Conservation (phyloP, 305 asterid species). For the Fraxinus latifolia region DNA sequence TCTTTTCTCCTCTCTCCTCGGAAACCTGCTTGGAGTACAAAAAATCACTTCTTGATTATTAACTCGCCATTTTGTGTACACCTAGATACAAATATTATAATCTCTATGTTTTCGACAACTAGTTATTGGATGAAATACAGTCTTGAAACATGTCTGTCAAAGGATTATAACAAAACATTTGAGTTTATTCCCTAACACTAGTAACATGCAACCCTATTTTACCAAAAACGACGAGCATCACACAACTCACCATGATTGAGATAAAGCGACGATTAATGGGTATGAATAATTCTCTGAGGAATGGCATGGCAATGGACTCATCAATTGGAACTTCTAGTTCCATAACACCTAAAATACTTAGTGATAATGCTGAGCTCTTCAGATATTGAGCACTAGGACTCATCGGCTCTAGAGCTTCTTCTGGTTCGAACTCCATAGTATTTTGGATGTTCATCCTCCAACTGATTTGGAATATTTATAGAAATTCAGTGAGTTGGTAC, state of each 20-base stretch:
- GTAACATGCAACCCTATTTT: background rate
- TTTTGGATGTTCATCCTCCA: background rate
- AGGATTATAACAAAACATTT: background rate
- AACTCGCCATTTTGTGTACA: background rate
- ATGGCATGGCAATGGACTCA: conserved; percentile 32
- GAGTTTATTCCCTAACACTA: background rate
- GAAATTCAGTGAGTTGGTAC: background rate
- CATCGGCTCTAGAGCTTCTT: conserved; percentile 37
- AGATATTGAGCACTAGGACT: conserved; percentile 63
- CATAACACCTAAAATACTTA: conserved; percentile 48
- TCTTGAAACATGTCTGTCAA: background rate
- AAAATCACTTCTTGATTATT: background rate
- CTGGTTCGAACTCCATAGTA: conserved; percentile 34
- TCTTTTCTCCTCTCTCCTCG: conserved; percentile 36
- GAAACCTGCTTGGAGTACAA: conserved; percentile 29
- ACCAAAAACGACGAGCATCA: background rate
- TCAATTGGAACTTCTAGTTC: conserved; percentile 43
- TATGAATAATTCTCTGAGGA: conserved; percentile 41
- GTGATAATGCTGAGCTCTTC: conserved; percentile 46
- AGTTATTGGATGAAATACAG: background rate
- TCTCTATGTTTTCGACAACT: background rate
- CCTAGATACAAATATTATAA: background rate
- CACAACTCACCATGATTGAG: conserved; percentile 49
- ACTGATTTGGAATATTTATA: background rate
- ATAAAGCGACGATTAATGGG: conserved; percentile 63